Evolutionary conservation across 257 asterid species (phyloP), one percentile per base, ranked within the genome.

Genomic region (Plantago elongata): DNA sequence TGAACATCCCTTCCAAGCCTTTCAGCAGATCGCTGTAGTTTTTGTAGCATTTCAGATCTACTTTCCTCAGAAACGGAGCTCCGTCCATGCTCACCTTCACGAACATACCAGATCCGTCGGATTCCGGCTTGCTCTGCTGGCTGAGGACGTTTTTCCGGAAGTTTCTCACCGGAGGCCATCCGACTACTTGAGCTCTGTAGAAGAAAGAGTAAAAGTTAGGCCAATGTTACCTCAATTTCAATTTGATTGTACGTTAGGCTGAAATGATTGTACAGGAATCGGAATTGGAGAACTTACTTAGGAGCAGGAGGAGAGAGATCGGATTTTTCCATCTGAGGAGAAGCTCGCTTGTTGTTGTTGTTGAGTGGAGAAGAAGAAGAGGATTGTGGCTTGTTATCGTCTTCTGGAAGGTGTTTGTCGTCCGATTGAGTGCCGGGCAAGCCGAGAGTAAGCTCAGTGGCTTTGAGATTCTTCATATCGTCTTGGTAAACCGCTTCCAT

Each of bases 31-130:
- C 97, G 1, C 75, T 69, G 60, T 92, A 92, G 61, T 79, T 83
- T 22, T 73, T 75, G 72, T 81, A 89, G 10, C 69, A 78, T 64
- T 79, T 80, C 9, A 92, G 79, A 45, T 92, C 97, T n/a, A 92
- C 75, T 69, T 92, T 92, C 72, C 99, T 84, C 0, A 92, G 54
- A 51, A 83, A 91, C 3, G 98, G 96, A 70, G 95, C 98, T 67
- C 98, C 98, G 63, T 88, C 98, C 98, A 92, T 86, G 77, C 99
- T 86, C 73, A 92, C 99, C 67, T 92, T 92, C 63, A 92, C 87
- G 45, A 75, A 92, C 78, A 82, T 79, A 57, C 86, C 97, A 7
- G 81, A 62, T 0, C 69, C 81, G 8, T 90, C 96, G 5, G 81
- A 45, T 17, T 78, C 92, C 11, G 75, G 2, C 38, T 82, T 76